phyloP scores from a whole-genome alignment of 768 basidiomycete species.

The Panus rudis region DNA sequence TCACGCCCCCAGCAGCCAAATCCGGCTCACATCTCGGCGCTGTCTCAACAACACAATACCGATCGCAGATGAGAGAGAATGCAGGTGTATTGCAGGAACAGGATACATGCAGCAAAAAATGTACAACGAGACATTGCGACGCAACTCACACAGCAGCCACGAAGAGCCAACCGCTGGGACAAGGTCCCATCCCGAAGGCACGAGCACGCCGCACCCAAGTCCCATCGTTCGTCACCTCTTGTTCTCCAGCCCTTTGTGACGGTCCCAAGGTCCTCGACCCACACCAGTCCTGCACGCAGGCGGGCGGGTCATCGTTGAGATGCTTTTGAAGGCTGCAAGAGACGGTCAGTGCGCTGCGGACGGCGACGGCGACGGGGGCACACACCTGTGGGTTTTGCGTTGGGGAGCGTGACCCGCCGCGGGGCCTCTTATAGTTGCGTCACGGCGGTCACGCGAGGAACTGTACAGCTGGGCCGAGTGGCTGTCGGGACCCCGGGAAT shows the following conservation, averaged over 20 bases:
- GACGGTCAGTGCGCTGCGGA: constrained; percentile 13
- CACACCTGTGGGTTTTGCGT: constrained; percentile 66
- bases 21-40: neutral
- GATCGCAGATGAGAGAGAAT: neutral
- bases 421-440: constrained; percentile 19
- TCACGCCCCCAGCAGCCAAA: neutral
- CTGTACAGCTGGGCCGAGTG: constrained; percentile 27
- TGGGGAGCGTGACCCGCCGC: constrained; percentile 15
- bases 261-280: constrained; percentile 86
- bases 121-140: constrained; percentile 93
- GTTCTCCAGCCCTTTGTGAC: constrained; percentile 75
- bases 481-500: constrained; percentile 19
- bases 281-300: constrained; percentile 55
- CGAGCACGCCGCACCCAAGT: constrained; percentile 81
- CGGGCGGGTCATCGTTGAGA: constrained; percentile 80
- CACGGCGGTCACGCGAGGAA: constrained; percentile 17
- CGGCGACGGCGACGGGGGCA: constrained; percentile 4
- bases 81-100: neutral
- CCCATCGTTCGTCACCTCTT: constrained; percentile 50
- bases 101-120: constrained; percentile 22
- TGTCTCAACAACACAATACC: neutral
- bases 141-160: constrained; percentile 58
- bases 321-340: constrained; percentile 68
- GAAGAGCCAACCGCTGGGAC: constrained; percentile 49
- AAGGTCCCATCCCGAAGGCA: constrained; percentile 27